Percentiles rank a stretch among this genome's conserved stretches.
phyloP scores from a whole-genome alignment of 768 basidiomycete species.

The Termitomyces sp. region DNA sequence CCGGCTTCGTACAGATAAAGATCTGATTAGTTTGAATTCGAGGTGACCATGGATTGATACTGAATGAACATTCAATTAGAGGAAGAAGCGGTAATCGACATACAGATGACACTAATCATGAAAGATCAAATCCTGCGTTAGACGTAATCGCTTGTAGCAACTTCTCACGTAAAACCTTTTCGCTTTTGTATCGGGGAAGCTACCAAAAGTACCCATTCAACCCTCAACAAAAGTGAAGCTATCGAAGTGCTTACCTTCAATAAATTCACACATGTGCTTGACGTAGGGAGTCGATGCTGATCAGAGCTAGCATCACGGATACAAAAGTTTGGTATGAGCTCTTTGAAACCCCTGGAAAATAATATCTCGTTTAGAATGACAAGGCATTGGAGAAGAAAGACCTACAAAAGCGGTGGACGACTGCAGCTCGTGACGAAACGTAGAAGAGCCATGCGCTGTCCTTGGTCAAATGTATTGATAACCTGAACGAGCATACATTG shows the following conservation, averaged over 20 bases:
- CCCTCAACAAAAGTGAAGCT: neutral
- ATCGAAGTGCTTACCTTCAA: slow-evolving; percentile 56
- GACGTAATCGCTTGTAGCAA: slow-evolving; percentile 83
- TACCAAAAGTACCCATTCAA: slow-evolving; percentile 19
- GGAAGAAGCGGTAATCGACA: too few species aligned
- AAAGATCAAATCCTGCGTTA: slow-evolving; percentile 91
- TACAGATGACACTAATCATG: slow-evolving; percentile 19
- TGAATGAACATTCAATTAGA: too few species aligned
- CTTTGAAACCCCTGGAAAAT: slow-evolving; percentile 66
- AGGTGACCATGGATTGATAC: too few species aligned
- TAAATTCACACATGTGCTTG: slow-evolving; percentile 89
- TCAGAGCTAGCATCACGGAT: slow-evolving; percentile 81
- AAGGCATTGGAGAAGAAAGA: slow-evolving; percentile 1
- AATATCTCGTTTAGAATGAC: neutral
- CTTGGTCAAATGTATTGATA: slow-evolving; percentile 72
- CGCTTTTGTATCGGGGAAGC: slow-evolving; percentile 69
- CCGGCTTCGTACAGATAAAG: too few species aligned
- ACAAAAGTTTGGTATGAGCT: slow-evolving; percentile 82
- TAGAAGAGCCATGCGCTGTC: slow-evolving; percentile 72
- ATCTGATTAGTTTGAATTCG: too few species aligned
- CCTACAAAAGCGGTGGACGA: slow-evolving; percentile 80
- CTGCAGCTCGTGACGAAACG: slow-evolving; percentile 93
- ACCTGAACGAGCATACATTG: slow-evolving; percentile 41
- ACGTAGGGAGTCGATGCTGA: slow-evolving; percentile 62
- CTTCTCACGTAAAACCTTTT: slow-evolving; percentile 64